A percentile compares a stretch with the other conserved stretches of the same genome.
Evolutionary conservation across 2,329 filamentous ascomycete species (phyloP).

Genomic region (Fusarium anthophilum): DNA sequence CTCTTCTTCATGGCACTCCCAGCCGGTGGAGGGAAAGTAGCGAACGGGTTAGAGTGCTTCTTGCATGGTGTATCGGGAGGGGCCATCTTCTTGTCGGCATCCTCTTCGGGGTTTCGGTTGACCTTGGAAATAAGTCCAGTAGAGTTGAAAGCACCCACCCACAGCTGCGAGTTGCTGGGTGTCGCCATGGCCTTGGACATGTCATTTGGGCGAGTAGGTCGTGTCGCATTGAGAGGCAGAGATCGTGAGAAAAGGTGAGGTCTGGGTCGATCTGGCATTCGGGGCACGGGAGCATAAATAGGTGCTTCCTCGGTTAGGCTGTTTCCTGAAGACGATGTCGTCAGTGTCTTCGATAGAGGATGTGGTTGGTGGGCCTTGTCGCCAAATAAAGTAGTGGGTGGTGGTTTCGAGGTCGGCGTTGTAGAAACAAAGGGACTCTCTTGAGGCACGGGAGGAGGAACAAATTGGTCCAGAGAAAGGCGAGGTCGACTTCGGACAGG

Average conservation of each 20-base stretch:
- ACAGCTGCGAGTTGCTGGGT: conserved; percentile 63
- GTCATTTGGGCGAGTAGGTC: conserved; percentile 48
- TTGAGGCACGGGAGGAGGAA: conserved; percentile 68
- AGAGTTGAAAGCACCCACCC: conserved; percentile 88
- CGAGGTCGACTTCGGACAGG: conserved; percentile 73
- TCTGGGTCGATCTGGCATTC: conserved; percentile 39
- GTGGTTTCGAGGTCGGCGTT: conserved; percentile 64
- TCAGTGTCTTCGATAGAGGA: conserved; percentile 86
- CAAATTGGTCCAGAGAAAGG: conserved; percentile 81
- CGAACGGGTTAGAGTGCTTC: conserved; percentile 76
- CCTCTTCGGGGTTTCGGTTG: conserved; percentile 82
- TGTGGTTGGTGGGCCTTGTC: conserved; percentile 70
- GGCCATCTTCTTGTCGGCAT: conserved; percentile 65
- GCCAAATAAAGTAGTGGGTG: conserved; percentile 42
- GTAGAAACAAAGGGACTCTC: conserved; percentile 72
- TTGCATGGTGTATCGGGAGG: conserved; percentile 98
- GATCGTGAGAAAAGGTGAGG: conserved; percentile 52
- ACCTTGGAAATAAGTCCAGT: conserved; percentile 96
- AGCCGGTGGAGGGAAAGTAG: conserved; percentile 68
- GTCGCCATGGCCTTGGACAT: conserved; percentile 50
- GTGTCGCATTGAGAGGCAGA: conserved; percentile 51
- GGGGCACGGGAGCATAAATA: conserved; percentile 44
- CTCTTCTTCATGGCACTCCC: conserved; percentile 71
- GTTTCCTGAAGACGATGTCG: conserved; percentile 85
- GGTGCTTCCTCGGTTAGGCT: conserved; percentile 76